These are phyloP conservation scores for Oryza longistaminata DNA, from an alignment of 176 grass and related monocot genomes.

Conservation along the genomic window DNA sequence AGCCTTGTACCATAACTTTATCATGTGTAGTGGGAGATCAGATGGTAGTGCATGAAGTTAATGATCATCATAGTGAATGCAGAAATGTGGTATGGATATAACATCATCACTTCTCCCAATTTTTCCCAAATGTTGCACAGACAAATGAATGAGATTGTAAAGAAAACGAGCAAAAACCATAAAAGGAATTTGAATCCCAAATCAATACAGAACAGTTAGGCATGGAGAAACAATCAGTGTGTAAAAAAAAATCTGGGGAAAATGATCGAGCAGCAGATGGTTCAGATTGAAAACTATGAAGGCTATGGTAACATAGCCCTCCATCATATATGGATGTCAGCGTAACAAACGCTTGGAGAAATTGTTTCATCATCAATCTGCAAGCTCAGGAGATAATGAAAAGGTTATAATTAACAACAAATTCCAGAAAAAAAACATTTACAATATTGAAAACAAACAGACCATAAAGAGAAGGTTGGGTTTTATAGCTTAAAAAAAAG, in stretches of 20 bases:
- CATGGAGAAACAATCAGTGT: neutral
- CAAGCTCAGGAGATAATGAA: neutral
- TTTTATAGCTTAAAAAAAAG: too few species aligned
- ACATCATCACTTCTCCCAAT: conserved; percentile 51
- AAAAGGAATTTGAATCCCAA: neutral
- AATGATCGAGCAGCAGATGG: neutral
- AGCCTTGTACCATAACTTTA: neutral
- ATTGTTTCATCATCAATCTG: conserved; percentile 44
- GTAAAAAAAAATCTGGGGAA: neutral
- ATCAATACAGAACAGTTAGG: neutral
- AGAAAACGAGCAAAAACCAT: neutral
- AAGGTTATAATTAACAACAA: neutral
- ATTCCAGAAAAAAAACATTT: neutral
- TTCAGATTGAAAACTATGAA: conserved; percentile 62
- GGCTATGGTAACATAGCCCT: conserved; percentile 24
- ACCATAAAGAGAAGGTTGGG: neutral
- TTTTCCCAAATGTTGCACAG: neutral
- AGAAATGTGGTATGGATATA: conserved; percentile 46
- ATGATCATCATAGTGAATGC: conserved; percentile 50
- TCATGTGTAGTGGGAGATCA: conserved; percentile 28
- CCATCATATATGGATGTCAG: conserved; percentile 45
- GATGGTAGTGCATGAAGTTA: conserved; percentile 61
- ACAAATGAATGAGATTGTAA: neutral
- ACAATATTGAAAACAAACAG: neutral
- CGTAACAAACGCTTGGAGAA: conserved; percentile 36